Evolutionary conservation across 2,329 filamentous ascomycete species (phyloP).

Genomic region (Berkeleyomyces basicola): DNA sequence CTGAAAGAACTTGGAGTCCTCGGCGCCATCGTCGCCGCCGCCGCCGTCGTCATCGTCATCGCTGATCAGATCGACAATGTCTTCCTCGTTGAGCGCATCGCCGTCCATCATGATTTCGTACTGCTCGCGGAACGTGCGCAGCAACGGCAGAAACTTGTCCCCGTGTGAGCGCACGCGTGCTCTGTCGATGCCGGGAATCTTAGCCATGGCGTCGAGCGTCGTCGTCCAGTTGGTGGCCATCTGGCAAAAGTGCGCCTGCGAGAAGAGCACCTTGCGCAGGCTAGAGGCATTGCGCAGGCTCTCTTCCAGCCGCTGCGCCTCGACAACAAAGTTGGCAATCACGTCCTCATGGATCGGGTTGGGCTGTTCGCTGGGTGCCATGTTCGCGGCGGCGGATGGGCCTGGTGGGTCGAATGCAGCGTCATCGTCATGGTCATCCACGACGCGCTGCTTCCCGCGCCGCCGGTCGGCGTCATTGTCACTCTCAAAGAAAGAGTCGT

Average conservation of each 20-base stretch:
- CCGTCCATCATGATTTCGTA: conserved; percentile 34
- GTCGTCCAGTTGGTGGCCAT: conserved; percentile 58
- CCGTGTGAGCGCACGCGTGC: conserved; percentile 49
- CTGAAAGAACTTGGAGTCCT: conserved; percentile 33
- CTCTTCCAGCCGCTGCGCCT: conserved; percentile 44
- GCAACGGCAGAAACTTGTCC: conserved; percentile 39
- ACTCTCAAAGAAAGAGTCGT: conserved; percentile 9
- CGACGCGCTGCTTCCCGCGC: background rate
- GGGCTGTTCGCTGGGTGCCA: conserved; percentile 23
- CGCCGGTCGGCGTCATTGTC: background rate
- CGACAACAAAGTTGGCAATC: conserved; percentile 46
- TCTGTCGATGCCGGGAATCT: conserved; percentile 44
- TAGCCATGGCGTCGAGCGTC: conserved; percentile 42
- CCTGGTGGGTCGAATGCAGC: conserved; percentile 31
- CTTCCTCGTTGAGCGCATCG: conserved; percentile 18
- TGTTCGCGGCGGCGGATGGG: conserved; percentile 3
- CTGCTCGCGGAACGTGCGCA: conserved; percentile 30
- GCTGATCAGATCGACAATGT: conserved; percentile 40
- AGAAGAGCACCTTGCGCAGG: conserved; percentile 46
- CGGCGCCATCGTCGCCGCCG: conserved; percentile 23
- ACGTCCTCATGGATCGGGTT: conserved; percentile 43
- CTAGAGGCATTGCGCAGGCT: conserved; percentile 42
- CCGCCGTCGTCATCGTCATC: conserved; percentile 24
- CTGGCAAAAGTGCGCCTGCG: conserved; percentile 49
- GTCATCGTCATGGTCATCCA: conserved; percentile 24